Conservation (phyloP, 2,329 filamentous ascomycete species). For the Neophaeococcomyces aloes region DNA sequence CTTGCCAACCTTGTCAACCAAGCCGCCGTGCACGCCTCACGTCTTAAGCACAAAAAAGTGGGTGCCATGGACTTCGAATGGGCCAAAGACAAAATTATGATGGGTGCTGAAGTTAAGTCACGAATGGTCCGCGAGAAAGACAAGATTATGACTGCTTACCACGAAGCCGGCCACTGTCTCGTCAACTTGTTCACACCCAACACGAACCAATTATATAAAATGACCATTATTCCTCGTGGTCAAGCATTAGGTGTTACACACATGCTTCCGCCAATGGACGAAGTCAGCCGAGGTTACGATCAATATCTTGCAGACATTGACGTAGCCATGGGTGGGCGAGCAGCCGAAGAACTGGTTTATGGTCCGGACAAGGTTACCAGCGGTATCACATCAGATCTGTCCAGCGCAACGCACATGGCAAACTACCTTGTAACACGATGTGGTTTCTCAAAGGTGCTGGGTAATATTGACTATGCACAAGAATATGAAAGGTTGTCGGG, state of each 20-base stretch:
- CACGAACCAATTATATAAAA: constrained; percentile 79
- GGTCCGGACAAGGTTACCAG: constrained; percentile 85
- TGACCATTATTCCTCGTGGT: constrained; percentile 89
- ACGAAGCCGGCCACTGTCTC: constrained; percentile 90
- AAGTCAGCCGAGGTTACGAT: constrained; percentile 74
- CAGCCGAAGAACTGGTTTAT: constrained; percentile 81
- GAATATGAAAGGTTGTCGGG: constrained; percentile 74
- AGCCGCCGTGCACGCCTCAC: constrained; percentile 87
- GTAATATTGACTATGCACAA: constrained; percentile 76
- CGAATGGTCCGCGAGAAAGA: constrained; percentile 88
- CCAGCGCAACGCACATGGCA: constrained; percentile 68
- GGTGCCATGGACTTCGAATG: constrained; percentile 78
- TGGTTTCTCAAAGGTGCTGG: constrained; percentile 79
- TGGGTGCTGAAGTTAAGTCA: constrained; percentile 85
- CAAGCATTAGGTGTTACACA: constrained; percentile 77
- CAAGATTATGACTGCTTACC: constrained; percentile 81
- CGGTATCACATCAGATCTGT: constrained; percentile 74
- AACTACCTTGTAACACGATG: constrained; percentile 80
- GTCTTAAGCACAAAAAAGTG: constrained; percentile 66
- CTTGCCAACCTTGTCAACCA: constrained; percentile 96
- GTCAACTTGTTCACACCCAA: constrained; percentile 73
- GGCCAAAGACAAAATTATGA: constrained; percentile 96
- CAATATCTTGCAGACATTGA: constrained; percentile 76
- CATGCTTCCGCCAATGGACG: constrained; percentile 70
- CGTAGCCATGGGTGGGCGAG: constrained; percentile 73